Evolutionary conservation across 2,329 filamentous ascomycete genomes (phyloP), one percentile per base, ranked within the genome.

Genomic region (Aspergillus pseudoviridinutans): DNA sequence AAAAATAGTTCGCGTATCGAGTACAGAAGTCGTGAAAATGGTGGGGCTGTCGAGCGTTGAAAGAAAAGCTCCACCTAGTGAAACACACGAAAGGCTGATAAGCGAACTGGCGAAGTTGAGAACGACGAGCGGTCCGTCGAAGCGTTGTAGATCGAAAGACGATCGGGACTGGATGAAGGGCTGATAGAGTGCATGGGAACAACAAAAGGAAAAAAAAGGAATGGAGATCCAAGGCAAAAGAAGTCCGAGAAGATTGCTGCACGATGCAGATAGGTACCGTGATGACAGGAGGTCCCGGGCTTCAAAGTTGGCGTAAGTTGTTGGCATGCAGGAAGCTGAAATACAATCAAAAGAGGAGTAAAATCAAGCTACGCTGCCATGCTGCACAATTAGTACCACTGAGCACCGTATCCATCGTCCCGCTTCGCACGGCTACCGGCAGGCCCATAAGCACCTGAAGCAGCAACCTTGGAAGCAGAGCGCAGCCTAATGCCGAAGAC

Each of bases 401-500:
- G 72, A 71, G 70, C 70, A 69, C 74, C 74, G 67, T 82, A 76
- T 81, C 76, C 76, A 72, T 81, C 79, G 68, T 82, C 79, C 73
- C 76, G 78, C 76, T 78, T 82, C 74, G 78, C 74, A 75, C 78
- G 79, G 72, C 80, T 76, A 74, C 74, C 74, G 69, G 74, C 71
- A 76, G 76, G 71, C 66, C 71, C 69, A 71, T 75, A 73, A 68
- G 70, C 62, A 77, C 75, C 76, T 74, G 74, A 73, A 76, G 80
- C 80, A 79, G 79, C 82, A 82, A 85, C 86, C 80, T 88, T 89
- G 71, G 87, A 88, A 83, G 87, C 86, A 82, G 88, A 91, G 83
- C 88, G 88, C 83, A 91, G 87, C 87, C 88, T 91, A 85, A 87
- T 87, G 88, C 84, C 87, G 87, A 84, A 87, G 84, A 89, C 88